Conservation (phyloP, 106 monocot genomes). For the Allium fistulosum region DNA sequence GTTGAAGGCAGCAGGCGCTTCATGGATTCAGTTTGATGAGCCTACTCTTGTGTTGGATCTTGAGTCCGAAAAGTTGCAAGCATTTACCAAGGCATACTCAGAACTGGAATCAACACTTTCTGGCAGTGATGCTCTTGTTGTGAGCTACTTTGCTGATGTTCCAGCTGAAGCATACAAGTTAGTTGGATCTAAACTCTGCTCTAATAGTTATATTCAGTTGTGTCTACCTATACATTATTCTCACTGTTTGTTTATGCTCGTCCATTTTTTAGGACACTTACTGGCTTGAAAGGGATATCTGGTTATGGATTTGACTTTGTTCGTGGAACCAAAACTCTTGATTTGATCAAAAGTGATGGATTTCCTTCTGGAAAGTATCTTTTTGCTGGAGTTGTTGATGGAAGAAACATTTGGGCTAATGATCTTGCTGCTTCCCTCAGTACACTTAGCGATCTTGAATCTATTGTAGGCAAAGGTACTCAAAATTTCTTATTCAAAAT, state of each 20-base stretch:
- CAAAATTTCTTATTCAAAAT: background rate
- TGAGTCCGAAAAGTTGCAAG: conserved; percentile 14
- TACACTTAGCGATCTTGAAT: conserved; percentile 6
- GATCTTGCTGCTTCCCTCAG: conserved; percentile 8
- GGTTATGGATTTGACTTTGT: conserved; percentile 15
- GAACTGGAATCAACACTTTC: conserved; percentile 16
- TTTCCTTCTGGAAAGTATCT: conserved; percentile 16
- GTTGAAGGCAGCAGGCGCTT: conserved; percentile 22
- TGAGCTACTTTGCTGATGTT: conserved; percentile 20
- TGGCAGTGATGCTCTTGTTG: conserved; percentile 15
- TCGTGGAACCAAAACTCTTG: conserved; percentile 14
- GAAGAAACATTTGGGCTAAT: conserved; percentile 18
- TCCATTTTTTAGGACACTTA: conserved; percentile 8
- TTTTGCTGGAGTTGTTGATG: conserved; percentile 15
- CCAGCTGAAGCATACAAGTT: conserved; percentile 13
- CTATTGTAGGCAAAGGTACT: conserved; percentile 14
- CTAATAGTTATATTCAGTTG: no score
- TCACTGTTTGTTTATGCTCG: no score
- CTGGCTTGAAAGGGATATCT: conserved; percentile 12
- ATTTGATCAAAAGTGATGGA: conserved; percentile 13
- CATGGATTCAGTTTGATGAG: conserved; percentile 28
- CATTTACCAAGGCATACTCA: conserved; percentile 18
- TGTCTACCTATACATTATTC: no score
- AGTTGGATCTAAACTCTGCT: background rate
- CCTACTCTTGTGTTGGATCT: conserved; percentile 23